A percentile compares a stretch with the other conserved stretches of the same genome.
Evolutionary conservation across 352 stramenopile species (phyloP).

Genomic region (Pythium rhizo-oryzae): DNA sequence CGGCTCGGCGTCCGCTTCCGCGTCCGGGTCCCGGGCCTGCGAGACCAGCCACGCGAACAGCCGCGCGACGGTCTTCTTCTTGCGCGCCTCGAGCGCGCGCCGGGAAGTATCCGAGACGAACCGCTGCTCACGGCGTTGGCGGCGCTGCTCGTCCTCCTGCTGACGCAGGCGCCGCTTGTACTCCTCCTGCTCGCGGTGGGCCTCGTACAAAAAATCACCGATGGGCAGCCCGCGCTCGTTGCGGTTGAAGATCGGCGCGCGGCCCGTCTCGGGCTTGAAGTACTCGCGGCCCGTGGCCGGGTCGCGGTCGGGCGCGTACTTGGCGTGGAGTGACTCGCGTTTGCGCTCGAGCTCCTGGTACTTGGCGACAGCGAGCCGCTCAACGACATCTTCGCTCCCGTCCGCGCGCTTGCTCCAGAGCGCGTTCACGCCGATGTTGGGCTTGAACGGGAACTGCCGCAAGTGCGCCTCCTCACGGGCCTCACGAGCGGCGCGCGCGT

Average conservation of each 20-base stretch:
- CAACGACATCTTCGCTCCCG: slow-evolving; percentile 56
- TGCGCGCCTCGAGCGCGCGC: slow-evolving; percentile 54
- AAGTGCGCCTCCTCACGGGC: slow-evolving; percentile 58
- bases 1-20: neutral
- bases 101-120: slow-evolving; percentile 67
- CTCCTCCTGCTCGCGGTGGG: slow-evolving; percentile 63
- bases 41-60: slow-evolving; percentile 48
- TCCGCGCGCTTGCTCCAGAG: slow-evolving; percentile 39
- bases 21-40: neutral
- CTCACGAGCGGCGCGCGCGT: slow-evolving; percentile 42
- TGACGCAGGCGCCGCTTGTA: slow-evolving; percentile 55
- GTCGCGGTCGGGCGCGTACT: slow-evolving; percentile 68
- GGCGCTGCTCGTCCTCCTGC: slow-evolving; percentile 45
- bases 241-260: slow-evolving; percentile 63
- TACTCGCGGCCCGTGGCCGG: slow-evolving; percentile 59
- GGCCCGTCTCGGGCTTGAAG: slow-evolving; percentile 72
- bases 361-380: slow-evolving; percentile 69
- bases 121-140: slow-evolving; percentile 45
- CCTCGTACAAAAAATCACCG: slow-evolving; percentile 73
- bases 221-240: slow-evolving; percentile 76
- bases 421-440: slow-evolving; percentile 76
- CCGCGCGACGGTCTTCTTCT: slow-evolving; percentile 57
- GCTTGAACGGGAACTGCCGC: slow-evolving; percentile 76
- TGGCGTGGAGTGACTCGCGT: slow-evolving; percentile 53
- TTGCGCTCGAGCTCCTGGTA: slow-evolving; percentile 69